Percentiles rank a stretch among this genome's conserved stretches.
Evolutionary conservation across 2,329 filamentous ascomycete genomes (phyloP).

Genomic region (Gnomoniopsis smithogilvyi): DNA sequence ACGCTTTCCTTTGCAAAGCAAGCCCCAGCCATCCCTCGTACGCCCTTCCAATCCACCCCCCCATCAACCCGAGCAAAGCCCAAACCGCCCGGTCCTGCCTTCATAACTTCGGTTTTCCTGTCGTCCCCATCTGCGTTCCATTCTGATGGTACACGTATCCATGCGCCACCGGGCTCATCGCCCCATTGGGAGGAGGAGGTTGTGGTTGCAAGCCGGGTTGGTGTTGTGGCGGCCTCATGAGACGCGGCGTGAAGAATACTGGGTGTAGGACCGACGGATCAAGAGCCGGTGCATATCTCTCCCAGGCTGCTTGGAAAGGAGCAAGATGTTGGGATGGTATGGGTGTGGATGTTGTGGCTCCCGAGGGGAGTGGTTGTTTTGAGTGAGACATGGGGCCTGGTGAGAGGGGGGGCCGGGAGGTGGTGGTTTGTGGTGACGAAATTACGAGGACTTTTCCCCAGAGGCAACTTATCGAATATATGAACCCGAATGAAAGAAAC

Average conservation of each 20-base stretch:
- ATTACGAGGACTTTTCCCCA: no score
- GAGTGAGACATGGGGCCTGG: slow-evolving; percentile 9
- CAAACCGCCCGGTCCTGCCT: background rate
- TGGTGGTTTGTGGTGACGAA: background rate
- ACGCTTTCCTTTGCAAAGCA: background rate
- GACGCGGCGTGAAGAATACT: slow-evolving; percentile 69
- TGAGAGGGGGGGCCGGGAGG: background rate
- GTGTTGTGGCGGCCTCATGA: slow-evolving; percentile 49
- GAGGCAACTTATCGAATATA: no score
- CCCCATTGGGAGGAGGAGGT: slow-evolving; percentile 14
- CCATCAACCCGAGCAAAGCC: background rate
- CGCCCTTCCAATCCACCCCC: background rate
- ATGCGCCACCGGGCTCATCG: slow-evolving; percentile 50
- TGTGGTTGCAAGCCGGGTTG: background rate
- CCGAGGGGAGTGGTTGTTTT: slow-evolving; percentile 6
- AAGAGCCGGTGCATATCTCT: slow-evolving; percentile 31
- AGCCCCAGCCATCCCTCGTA: background rate
- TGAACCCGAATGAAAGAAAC: background rate
- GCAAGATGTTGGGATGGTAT: slow-evolving; percentile 18
- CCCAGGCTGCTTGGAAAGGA: slow-evolving; percentile 24
- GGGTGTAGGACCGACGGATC: slow-evolving; percentile 65
- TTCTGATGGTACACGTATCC: slow-evolving; percentile 58
- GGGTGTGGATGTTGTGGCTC: slow-evolving; percentile 22
- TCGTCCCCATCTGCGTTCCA: slow-evolving; percentile 26
- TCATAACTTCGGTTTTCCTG: slow-evolving; percentile 34